phyloP scores from a whole-genome alignment of 805 yeast species.

The Candida anglica region DNA sequence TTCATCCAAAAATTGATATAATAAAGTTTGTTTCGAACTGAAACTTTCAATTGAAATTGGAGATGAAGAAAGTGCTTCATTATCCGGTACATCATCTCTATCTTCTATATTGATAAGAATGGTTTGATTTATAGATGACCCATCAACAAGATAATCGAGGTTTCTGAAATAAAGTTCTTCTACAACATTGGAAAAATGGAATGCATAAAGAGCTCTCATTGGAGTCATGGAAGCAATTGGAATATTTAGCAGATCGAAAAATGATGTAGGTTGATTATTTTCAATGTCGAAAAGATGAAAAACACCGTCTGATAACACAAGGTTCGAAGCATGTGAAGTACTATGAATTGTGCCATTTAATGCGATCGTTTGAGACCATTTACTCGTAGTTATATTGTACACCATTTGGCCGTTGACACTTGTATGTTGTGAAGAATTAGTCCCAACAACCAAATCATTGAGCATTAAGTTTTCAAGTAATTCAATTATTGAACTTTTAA shows the following conservation, averaged over 20 bases:
- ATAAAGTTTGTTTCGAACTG: constrained; percentile 30
- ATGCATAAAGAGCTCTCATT: constrained; percentile 31
- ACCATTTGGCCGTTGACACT: constrained; percentile 8
- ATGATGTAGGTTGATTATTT: constrained; percentile 8
- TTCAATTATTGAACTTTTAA: constrained; percentile 21
- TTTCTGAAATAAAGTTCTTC: constrained; percentile 64
- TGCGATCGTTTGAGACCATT: not conserved
- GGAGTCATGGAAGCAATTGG: constrained; percentile 25
- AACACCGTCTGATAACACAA: constrained; percentile 28
- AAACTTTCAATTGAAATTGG: constrained; percentile 18
- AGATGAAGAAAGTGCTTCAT: constrained; percentile 8
- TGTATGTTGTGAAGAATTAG: constrained; percentile 9
- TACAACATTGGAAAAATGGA: constrained; percentile 58
- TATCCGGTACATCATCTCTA: constrained; percentile 29
- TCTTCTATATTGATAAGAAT: constrained; percentile 49
- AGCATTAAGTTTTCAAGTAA: constrained; percentile 25
- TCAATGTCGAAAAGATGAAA: constrained; percentile 24
- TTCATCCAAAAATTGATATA: constrained; percentile 64
- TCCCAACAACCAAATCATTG: constrained; percentile 25
- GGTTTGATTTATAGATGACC: constrained; percentile 49
- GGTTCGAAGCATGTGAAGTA: constrained; percentile 10
- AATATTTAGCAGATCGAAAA: constrained; percentile 18
- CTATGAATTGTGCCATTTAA: constrained; percentile 8
- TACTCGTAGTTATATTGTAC: constrained; percentile 9
- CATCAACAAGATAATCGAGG: constrained; percentile 53